Evolutionary conservation across 768 basidiomycete species (phyloP), one percentile per base, ranked within the genome.

Genomic region (Russula abietina): DNA sequence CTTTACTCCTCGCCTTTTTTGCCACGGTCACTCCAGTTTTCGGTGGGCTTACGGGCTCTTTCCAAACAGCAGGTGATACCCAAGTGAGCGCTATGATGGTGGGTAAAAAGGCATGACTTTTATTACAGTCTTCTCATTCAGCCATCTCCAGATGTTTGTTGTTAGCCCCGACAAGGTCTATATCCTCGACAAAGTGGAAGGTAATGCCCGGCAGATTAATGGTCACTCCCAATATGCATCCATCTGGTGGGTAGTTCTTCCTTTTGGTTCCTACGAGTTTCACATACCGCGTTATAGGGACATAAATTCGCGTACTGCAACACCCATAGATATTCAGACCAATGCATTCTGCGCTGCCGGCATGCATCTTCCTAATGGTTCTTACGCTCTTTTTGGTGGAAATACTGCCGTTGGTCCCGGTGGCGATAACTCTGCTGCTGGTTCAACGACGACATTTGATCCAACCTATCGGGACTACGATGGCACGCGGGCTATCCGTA

Each of bases 121-220:
- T 6, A 26, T 36, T 24, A 4, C 12, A 26, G 16, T 30, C 17
- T 2, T 39, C 62, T 48, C n/a, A 59, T n/a, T 43, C 36, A 28
- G 11, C 52, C 59, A 14, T 22, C 43, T 16, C 52, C 70, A 88
- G 89, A 84, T 89, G 83, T 91, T 93, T 72, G 75, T 93, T 56
- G 91, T 89, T 36, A 89, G 87, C 65, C 76, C 81, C 8, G 77
- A 91, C 67, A 91, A 85, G 72, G 88, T 95, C 38, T 95, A 94
- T 74, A 88, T 94, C 24, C 76, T 94, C n/a, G 93, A 97, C 78
- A 97, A 97, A 76, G 84, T 86, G 1, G 91, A 93, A 71, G 83
- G 83, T 36, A 93, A 94, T 71, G 78, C 79, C 3, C 81, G 81
- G 4, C 74, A 79, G 67, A 79, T 93, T 64, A 77, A 81, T 62